Conservation (phyloP, 768 basidiomycete genomes). For the Leccinum boreale region DNA sequence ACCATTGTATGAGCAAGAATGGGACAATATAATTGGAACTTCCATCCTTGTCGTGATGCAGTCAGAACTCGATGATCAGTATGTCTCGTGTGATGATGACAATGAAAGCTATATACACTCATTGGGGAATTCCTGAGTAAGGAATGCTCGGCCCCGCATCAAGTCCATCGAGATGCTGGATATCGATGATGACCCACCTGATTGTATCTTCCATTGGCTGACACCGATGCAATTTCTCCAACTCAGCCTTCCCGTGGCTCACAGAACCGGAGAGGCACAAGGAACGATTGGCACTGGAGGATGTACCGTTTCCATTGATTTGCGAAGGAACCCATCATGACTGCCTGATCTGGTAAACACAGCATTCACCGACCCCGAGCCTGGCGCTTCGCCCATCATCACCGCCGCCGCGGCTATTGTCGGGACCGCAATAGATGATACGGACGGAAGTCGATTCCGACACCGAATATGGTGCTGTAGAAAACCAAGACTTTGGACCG, state of each 20-base stretch:
- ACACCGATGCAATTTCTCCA: neutral
- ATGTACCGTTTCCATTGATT: neutral
- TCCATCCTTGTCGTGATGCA: neutral
- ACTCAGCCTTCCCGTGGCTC: neutral
- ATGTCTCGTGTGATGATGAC: neutral
- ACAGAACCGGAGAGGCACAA: neutral
- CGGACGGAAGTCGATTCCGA: neutral
- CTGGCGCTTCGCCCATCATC: neutral
- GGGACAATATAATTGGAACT: neutral
- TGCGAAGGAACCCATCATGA: neutral
- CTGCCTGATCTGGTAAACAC: too few relatives aligned
- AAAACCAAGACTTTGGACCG: neutral
- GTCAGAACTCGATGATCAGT: neutral
- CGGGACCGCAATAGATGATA: neutral
- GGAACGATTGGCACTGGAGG: neutral
- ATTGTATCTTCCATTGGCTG: neutral
- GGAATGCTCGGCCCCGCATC: neutral
- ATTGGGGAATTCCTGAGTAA: neutral
- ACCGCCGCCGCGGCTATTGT: neutral
- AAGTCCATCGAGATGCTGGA: neutral
- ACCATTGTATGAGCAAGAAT: constrained; percentile 3
- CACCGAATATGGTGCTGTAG: neutral
- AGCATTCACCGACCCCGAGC: too few relatives aligned
- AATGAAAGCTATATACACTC: neutral
- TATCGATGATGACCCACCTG: neutral